phyloP scores from a whole-genome alignment of 345 rosid species.

The Brassica juncea region DNA sequence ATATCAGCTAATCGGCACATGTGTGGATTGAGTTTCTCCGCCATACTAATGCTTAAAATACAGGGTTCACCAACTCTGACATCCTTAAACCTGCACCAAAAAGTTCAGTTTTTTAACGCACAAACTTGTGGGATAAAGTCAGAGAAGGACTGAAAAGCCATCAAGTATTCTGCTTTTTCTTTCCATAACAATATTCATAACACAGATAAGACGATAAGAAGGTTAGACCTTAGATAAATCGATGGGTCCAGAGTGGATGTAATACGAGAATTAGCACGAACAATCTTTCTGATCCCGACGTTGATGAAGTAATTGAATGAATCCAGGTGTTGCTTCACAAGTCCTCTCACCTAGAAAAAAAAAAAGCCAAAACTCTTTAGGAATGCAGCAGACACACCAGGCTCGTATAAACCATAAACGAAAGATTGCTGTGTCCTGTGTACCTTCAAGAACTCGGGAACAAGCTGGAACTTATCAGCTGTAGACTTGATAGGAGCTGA shows the following conservation, averaged over 20 bases:
- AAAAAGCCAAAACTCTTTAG: not conserved
- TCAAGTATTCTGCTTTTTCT: not conserved
- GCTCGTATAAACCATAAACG: not conserved
- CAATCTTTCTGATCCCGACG: slow-evolving; percentile 68
- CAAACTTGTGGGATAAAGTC: not conserved
- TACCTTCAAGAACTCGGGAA: slow-evolving; percentile 47
- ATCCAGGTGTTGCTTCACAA: slow-evolving; percentile 93
- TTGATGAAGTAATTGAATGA: slow-evolving; percentile 87
- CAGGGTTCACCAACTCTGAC: slow-evolving; percentile 74
- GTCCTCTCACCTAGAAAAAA: slow-evolving; percentile 69
- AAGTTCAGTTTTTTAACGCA: not conserved
- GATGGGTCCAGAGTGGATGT: slow-evolving; percentile 51
- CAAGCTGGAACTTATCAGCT: slow-evolving; percentile 35
- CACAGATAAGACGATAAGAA: not conserved
- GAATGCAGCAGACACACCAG: not conserved
- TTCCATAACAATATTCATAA: not conserved
- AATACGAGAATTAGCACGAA: slow-evolving; percentile 66
- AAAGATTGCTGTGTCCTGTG: not conserved
- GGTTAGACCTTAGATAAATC: slow-evolving; percentile 56
- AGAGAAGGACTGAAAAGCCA: slow-evolving; percentile 9
- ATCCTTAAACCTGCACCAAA: slow-evolving; percentile 57
- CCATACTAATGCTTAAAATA: slow-evolving; percentile 34
- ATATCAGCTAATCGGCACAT: slow-evolving; percentile 77
- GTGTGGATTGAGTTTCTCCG: slow-evolving; percentile 60
- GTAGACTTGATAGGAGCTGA: slow-evolving; percentile 40